These are phyloP conservation scores for Erigeron canadensis DNA, from an alignment of 129 eudicot species.

Conservation along the genomic window DNA sequence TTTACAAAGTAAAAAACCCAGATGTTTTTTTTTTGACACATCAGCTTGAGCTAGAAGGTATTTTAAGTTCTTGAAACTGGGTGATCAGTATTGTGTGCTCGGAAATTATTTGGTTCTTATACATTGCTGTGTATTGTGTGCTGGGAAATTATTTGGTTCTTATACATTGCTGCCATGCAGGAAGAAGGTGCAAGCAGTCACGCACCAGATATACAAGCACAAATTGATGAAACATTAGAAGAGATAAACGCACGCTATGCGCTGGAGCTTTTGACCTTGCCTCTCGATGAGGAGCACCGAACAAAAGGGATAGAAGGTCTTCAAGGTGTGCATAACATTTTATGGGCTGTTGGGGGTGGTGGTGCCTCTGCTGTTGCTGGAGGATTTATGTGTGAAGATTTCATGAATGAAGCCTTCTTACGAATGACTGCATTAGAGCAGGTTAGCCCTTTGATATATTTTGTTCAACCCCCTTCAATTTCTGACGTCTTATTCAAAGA, in stretches of 20 bases:
- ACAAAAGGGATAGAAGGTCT: constrained; percentile 84
- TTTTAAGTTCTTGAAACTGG: not conserved
- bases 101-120: constrained; percentile 1
- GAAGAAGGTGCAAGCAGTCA: constrained; percentile 99
- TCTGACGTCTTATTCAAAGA: not conserved
- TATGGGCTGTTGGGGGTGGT: constrained; percentile 99
- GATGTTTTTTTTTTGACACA: not conserved
- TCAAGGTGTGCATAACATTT: constrained; percentile 86
- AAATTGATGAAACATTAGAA: constrained; percentile 94
- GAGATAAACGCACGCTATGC: constrained; percentile 85
- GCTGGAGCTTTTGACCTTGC: constrained; percentile 84
- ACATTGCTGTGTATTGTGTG: not conserved
- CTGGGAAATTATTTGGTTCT: not conserved
- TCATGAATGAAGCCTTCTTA: constrained; percentile 90
- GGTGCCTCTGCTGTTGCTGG: constrained; percentile 96
- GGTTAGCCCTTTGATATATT: constrained; percentile 40
- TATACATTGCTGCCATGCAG: constrained; percentile 36
- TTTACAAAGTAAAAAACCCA: not conserved
- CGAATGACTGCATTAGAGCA: constrained; percentile 90
- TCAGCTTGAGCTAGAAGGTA: not conserved
- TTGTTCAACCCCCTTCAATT: constrained; percentile 1
- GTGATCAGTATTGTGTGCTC: not conserved
- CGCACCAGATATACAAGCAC: constrained; percentile 93
- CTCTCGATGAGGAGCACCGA: constrained; percentile 64
- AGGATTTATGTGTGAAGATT: constrained; percentile 89